phyloP scores from a whole-genome alignment of 305 asterid genomes.

The Plantago coronopus region DNA sequence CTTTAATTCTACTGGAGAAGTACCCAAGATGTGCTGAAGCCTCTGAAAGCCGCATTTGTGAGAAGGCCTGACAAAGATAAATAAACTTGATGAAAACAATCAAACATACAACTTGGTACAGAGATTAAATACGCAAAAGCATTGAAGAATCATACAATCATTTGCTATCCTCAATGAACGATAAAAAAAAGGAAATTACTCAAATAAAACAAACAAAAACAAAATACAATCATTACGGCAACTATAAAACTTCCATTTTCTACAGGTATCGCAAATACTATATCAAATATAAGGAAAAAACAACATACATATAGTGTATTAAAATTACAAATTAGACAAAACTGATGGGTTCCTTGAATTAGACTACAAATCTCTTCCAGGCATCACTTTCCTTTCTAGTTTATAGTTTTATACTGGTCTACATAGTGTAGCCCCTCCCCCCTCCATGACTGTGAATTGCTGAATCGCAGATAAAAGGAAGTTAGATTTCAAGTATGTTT shows the following conservation, averaged over 20 bases:
- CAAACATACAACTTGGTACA: slow-evolving; percentile 6
- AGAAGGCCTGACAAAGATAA: slow-evolving; percentile 65
- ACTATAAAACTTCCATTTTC: neutral
- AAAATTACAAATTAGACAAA: too few species aligned
- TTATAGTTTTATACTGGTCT: too few species aligned
- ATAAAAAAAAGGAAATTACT: too few species aligned
- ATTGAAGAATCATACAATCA: slow-evolving; percentile 14
- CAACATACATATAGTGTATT: neutral
- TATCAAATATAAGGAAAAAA: neutral
- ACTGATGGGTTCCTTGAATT: too few species aligned
- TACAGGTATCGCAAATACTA: neutral
- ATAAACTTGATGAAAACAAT: slow-evolving; percentile 17
- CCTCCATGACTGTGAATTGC: too few species aligned
- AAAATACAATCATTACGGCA: neutral
- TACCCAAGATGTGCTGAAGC: slow-evolving; percentile 96
- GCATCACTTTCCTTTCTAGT: neutral
- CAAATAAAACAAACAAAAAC: neutral
- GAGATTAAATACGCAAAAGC: slow-evolving; percentile 11
- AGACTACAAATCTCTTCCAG: too few species aligned
- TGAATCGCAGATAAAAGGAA: too few species aligned
- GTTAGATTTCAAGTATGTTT: neutral
- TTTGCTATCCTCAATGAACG: slow-evolving; percentile 2
- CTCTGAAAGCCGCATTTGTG: slow-evolving; percentile 96
- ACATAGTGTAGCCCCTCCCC: too few species aligned
- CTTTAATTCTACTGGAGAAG: slow-evolving; percentile 80